A percentile compares a stretch with the other conserved stretches of the same genome.
These are phyloP conservation scores for Phaffia rhodozyma DNA, from an alignment of 1,284 basidiomycete genomes.

Conservation along the genomic window DNA sequence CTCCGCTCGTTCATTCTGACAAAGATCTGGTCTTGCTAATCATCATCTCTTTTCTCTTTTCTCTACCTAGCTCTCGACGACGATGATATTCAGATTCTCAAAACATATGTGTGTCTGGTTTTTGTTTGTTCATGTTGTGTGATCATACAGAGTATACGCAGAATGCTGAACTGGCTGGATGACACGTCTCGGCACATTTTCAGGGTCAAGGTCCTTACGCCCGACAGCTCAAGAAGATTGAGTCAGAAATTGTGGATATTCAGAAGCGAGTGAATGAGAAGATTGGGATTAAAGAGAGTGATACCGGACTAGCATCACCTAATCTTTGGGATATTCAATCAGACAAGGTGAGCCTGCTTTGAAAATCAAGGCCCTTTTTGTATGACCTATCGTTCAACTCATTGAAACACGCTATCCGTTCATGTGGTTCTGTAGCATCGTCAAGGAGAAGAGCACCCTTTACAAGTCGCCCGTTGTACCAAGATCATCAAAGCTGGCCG, in stretches of 20 bases:
- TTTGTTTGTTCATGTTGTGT: too few relatives aligned
- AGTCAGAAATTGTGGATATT: constrained; percentile 87
- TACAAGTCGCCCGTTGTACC: constrained; percentile 96
- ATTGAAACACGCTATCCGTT: neutral
- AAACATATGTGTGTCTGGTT: constrained; percentile 68
- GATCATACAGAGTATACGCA: too few relatives aligned
- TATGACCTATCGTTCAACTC: constrained; percentile 30
- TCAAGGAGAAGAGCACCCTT: constrained; percentile 82
- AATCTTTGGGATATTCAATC: constrained; percentile 92
- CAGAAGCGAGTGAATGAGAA: constrained; percentile 97
- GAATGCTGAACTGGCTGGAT: too few relatives aligned
- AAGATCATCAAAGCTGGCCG: constrained; percentile 75
- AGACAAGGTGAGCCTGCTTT: constrained; percentile 43
- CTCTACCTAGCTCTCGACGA: constrained; percentile 68
- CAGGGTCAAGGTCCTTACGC: constrained; percentile 99
- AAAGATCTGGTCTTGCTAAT: neutral
- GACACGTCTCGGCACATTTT: neutral
- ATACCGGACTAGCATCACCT: constrained; percentile 91
- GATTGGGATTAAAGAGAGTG: constrained; percentile 96
- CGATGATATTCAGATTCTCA: constrained; percentile 96
- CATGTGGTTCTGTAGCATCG: constrained; percentile 42
- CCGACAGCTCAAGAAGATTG: constrained; percentile 71
- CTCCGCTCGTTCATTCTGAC: neutral
- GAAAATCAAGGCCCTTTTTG: neutral
- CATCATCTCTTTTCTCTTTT: constrained; percentile 17